Conservation (phyloP, 1,284 basidiomycete species). For the Sphagnurus paluster region DNA sequence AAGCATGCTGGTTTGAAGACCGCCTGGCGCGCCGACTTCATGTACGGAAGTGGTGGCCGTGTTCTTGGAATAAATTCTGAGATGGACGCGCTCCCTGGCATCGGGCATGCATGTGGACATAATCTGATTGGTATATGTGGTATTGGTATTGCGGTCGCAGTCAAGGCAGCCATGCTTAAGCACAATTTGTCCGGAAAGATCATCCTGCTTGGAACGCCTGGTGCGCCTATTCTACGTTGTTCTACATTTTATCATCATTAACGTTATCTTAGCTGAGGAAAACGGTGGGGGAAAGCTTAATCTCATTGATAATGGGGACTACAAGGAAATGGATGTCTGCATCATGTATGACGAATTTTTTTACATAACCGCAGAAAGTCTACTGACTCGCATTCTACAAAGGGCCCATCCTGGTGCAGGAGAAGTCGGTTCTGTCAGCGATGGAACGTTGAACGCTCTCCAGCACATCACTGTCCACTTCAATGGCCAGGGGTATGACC, state of each 20-base stretch:
- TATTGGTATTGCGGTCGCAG: slow-evolving; percentile 72
- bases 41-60: slow-evolving; percentile 56
- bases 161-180: slow-evolving; percentile 66
- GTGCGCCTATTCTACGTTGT: slow-evolving; percentile 33
- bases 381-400: too few relatives aligned
- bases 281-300: slow-evolving; percentile 77
- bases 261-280: slow-evolving; percentile 79
- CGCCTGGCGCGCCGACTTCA: slow-evolving; percentile 76
- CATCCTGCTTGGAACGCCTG: slow-evolving; percentile 83
- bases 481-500: slow-evolving; percentile 62
- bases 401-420: slow-evolving; percentile 71
- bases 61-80: slow-evolving; percentile 72
- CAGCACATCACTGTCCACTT: slow-evolving; percentile 64
- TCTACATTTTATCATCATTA: slow-evolving; percentile 1
- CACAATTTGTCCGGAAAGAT: slow-evolving; percentile 71
- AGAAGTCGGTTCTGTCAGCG: slow-evolving; percentile 41
- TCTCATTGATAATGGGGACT: slow-evolving; percentile 74
- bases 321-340: slow-evolving; percentile 76
- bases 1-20: slow-evolving; percentile 68
- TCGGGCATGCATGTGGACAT: slow-evolving; percentile 80
- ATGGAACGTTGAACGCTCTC: slow-evolving; percentile 58
- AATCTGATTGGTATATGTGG: slow-evolving; percentile 85
- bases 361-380: too few relatives aligned
- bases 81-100: slow-evolving; percentile 42
- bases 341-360: slow-evolving; percentile 59